Evolutionary conservation across 805 yeast species (phyloP).

Genomic region (Lipomyces spencermartinsiae): DNA sequence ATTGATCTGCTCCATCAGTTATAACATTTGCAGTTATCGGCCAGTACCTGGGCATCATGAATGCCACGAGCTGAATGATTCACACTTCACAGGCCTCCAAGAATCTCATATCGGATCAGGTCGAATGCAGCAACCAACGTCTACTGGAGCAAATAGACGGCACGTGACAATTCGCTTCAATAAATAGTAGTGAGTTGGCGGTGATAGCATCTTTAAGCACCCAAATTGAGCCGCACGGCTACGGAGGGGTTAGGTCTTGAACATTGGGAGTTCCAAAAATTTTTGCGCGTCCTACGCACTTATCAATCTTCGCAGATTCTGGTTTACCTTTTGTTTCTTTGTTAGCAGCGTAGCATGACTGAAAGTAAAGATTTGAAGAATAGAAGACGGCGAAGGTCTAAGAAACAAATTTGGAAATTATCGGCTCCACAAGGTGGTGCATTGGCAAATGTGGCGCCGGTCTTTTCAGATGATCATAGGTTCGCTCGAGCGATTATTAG

Average conservation of each 20-base stretch:
- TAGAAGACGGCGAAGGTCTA: background rate
- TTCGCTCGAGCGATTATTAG: constrained; percentile 4
- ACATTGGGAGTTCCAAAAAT: constrained; percentile 1
- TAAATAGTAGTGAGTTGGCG: background rate
- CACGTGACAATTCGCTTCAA: background rate
- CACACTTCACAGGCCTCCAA: no score
- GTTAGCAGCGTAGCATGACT: background rate
- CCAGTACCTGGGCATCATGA: no score
- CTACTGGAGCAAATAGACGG: no score
- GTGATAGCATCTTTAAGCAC: background rate
- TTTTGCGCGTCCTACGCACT: background rate
- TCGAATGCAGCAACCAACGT: no score
- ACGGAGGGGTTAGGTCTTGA: background rate
- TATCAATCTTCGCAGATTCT: background rate
- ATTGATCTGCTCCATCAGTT: no score
- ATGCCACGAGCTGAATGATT: no score
- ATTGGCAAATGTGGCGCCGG: constrained; percentile 47
- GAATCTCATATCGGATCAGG: no score
- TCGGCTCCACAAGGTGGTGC: constrained; percentile 46
- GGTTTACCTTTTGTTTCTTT: background rate
- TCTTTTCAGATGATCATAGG: constrained; percentile 46
- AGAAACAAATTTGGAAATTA: constrained; percentile 38
- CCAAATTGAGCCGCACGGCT: background rate
- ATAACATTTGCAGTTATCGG: no score
- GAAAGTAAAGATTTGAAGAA: background rate